Evolutionary conservation across 768 basidiomycete species (phyloP).

Genomic region (Leccinellum albellum): DNA sequence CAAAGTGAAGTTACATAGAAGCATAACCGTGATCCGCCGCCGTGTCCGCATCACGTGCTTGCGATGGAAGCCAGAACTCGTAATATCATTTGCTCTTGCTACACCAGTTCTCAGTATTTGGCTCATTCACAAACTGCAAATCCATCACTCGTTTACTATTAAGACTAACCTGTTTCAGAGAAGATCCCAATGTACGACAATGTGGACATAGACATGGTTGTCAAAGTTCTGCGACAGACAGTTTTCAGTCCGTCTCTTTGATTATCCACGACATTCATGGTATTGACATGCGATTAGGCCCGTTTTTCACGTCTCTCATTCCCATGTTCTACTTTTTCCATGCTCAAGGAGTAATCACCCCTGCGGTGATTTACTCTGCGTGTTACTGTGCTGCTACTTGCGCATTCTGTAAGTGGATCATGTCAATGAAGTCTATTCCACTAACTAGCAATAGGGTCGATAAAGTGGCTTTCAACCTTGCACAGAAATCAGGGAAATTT

Average conservation of each 20-base stretch:
- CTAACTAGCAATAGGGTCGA: conserved; percentile 45
- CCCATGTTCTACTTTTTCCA: conserved; percentile 78
- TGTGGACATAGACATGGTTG: conserved; percentile 71
- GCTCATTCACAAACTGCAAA: too few species aligned
- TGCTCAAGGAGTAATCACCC: conserved; percentile 49
- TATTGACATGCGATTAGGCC: conserved; percentile 45
- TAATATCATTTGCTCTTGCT: too few species aligned
- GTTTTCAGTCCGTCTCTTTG: conserved; percentile 59
- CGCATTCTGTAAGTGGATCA: conserved; percentile 56
- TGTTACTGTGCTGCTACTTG: conserved; percentile 59
- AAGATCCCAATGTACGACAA: conserved; percentile 63
- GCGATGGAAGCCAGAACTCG: too few species aligned
- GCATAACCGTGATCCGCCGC: too few species aligned
- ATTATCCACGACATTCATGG: background rate
- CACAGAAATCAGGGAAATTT: conserved; percentile 73
- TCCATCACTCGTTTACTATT: too few species aligned
- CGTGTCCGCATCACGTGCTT: too few species aligned
- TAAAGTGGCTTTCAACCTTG: conserved; percentile 66
- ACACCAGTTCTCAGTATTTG: too few species aligned
- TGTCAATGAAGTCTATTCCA: background rate
- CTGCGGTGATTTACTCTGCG: conserved; percentile 47
- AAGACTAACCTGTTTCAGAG: too few species aligned
- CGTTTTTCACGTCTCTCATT: conserved; percentile 79
- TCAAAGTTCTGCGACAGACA: conserved; percentile 77
- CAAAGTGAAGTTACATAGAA: too few species aligned